phyloP scores from a whole-genome alignment of 805 yeast genomes.

The Starmerella geochares region DNA sequence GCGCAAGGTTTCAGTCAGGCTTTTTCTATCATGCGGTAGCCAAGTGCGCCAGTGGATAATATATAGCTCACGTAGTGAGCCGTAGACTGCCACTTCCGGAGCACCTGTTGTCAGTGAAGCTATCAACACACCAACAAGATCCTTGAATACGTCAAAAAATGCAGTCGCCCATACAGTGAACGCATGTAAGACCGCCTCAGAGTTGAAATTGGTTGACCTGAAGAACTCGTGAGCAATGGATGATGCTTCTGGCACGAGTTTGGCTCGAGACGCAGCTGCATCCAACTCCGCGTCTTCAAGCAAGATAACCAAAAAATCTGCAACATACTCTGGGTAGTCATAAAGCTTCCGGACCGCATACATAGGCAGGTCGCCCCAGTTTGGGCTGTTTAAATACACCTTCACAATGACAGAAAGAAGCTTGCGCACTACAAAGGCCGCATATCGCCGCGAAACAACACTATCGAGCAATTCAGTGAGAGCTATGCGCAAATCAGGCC shows the following conservation, averaged over 20 bases:
- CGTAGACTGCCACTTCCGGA: neutral
- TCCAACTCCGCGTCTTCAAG: conserved; percentile 27
- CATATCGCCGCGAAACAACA: conserved; percentile 2
- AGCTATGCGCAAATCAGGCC: conserved; percentile 14
- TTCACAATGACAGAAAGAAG: conserved; percentile 47
- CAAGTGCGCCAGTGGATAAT: conserved; percentile 13
- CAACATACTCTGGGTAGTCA: conserved; percentile 11
- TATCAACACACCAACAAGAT: conserved; percentile 10
- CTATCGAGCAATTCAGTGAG: neutral
- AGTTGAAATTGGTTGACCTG: neutral
- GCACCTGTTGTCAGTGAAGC: neutral
- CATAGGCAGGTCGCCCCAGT: conserved; percentile 34
- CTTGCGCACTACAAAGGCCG: conserved; percentile 45
- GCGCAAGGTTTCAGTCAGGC: neutral
- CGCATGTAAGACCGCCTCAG: conserved; percentile 10
- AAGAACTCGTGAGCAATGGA: conserved; percentile 1
- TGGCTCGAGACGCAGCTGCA: conserved; percentile 13
- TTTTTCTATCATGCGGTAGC: conserved; percentile 6
- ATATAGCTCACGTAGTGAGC: conserved; percentile 4
- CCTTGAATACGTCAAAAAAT: conserved; percentile 17
- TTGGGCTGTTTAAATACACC: conserved; percentile 34
- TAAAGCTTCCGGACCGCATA: conserved; percentile 20
- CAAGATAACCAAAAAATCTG: conserved; percentile 26
- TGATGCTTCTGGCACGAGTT: conserved; percentile 16
- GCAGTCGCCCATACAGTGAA: conserved; percentile 19